Percentiles rank a stretch among this genome's conserved stretches.
Evolutionary conservation across 495 filamentous ascomycete species (phyloP).

Genomic region (Penicillium odoratum): DNA sequence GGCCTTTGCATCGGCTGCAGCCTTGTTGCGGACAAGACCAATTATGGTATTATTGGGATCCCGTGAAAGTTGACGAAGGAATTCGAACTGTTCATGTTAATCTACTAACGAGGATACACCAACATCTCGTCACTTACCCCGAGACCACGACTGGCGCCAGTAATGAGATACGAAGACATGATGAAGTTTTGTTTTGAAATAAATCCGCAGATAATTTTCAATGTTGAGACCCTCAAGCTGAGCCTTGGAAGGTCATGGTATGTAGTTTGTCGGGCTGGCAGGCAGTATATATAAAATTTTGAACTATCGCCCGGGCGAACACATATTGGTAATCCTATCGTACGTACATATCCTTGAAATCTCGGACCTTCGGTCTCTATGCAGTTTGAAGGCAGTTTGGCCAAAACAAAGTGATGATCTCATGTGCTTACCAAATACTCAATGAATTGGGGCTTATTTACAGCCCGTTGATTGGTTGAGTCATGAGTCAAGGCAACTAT

Average conservation of each 20-base stretch:
- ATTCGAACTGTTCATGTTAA: slow-evolving; percentile 2
- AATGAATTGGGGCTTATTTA: background rate
- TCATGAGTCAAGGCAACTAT: background rate
- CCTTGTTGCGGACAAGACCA: slow-evolving; percentile 45
- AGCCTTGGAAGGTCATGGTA: no score
- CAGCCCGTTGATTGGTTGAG: background rate
- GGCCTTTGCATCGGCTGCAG: slow-evolving; percentile 26
- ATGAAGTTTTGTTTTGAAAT: background rate
- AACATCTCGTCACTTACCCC: slow-evolving; percentile 28
- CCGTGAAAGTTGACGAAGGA: slow-evolving; percentile 34
- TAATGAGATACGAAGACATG: slow-evolving; percentile 39
- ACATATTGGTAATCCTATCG: no score
- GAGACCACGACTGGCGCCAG: slow-evolving; percentile 40
- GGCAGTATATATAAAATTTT: background rate
- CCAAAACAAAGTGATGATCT: background rate
- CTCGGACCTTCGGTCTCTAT: no score
- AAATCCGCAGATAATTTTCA: no score
- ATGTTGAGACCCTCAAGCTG: no score
- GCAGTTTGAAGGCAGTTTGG: no score
- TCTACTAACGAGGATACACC: background rate
- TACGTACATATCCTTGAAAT: no score
- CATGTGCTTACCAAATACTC: background rate
- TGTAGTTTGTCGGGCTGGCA: background rate
- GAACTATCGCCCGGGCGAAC: no score
- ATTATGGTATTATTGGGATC: slow-evolving; percentile 40